These are phyloP conservation scores for Podaxis sp. DNA, from an alignment of 768 basidiomycete species.

Conservation along the genomic window DNA sequence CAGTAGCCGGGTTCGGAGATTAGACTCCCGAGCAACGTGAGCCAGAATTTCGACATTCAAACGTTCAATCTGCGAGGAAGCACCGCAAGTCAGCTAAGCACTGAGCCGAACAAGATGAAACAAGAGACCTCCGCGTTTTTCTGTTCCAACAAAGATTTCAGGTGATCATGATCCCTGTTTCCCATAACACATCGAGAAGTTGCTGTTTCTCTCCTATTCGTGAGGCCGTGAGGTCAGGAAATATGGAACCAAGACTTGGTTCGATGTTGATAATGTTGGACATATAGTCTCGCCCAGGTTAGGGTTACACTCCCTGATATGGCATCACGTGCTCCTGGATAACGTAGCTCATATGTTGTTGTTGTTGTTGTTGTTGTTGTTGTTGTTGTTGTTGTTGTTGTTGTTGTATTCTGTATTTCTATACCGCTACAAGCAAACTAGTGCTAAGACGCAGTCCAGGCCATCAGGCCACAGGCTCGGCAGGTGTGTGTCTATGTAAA, in stretches of 20 bases:
- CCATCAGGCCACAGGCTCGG: no score
- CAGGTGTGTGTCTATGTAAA: no score
- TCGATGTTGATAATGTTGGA: not conserved
- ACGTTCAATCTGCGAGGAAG: constrained; percentile 3
- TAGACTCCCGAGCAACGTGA: constrained; percentile 33
- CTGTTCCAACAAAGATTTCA: not conserved
- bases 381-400: no score
- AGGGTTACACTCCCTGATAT: not conserved
- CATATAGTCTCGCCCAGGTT: not conserved
- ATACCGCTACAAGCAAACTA: no score
- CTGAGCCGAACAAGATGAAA: not conserved
- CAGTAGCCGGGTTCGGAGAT: constrained; percentile 41
- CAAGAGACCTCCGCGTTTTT: not conserved
- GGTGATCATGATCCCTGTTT: not conserved
- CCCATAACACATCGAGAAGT: not conserved
- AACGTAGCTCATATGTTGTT: no score
- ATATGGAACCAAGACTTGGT: not conserved
- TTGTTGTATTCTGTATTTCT: no score
- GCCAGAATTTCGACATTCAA: constrained; percentile 12
- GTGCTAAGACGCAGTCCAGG: no score
- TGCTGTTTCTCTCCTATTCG: not conserved
- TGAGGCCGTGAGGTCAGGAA: not conserved
- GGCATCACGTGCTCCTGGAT: not conserved
- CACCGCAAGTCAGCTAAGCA: not conserved
- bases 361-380: no score